Evolutionary conservation across 768 basidiomycete species (phyloP), one percentile per base, ranked within the genome.

Genomic region (Galerina sulciceps): DNA sequence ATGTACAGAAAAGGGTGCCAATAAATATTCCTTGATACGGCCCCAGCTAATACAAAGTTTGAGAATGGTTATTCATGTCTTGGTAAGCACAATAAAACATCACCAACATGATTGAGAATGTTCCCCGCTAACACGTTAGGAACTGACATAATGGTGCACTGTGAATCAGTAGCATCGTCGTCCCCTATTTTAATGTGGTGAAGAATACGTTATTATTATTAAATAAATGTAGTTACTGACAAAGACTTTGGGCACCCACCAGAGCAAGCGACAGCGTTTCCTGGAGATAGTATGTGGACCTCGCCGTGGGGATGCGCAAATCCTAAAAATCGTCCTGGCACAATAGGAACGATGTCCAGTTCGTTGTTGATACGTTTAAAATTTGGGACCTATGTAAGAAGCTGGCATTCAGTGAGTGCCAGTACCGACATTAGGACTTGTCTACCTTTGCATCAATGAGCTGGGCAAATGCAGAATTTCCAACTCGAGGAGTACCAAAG

Each of bases 271-370:
- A 76, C 71, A 43, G 72, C 76, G 40, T 69, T 68, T 5, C 70
- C 75, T 2, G 73, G 68, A 8, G 76, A 69, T 52, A 83, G 53
- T 43, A 87, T 82, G 59, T 85, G 84, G 13, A 85, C 68, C 65
- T 87, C 85, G 17, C 84, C 84, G n/a, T 76, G 70, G 1, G 81
- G 79, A 51, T 85, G 84, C 38, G 70, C 60, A 70, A 79, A 88
- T 49, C 81, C 82, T 58, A 86, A 65, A 56, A 71, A 74, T 17
- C 77, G 73, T 2, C 77, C 81, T 8, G 86, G 86, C 8, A 88
- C 75, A 57, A 83, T 86, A 20, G 88, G 87, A 42, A 88, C 72
- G 26, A 77, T 57, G 63, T 84, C 80, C 52, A 67, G 67, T 63
- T 75, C 53, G 56, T 81, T 79, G 60, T 79, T 79, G 14, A 79